Base-by-base conservation (phyloP, 176 grass and related monocot genomes). In the Poa annua region DNA sequence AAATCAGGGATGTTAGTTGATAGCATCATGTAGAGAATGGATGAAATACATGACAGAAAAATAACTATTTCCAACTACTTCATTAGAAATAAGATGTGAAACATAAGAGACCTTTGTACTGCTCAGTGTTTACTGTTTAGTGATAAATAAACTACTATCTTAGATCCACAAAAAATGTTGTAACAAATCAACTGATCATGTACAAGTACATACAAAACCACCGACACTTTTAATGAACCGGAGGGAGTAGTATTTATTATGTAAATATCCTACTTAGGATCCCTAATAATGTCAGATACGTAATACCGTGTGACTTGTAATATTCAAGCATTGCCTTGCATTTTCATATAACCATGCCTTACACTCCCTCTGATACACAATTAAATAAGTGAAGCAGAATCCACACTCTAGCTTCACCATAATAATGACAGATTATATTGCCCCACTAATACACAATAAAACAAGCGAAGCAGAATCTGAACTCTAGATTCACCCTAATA, bases 1-100 rank as follows among this genome's bases (percentile, higher is more conserved):
- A 82, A 75, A 71, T 9, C n/a, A 53, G 38, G 42, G 4, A n/a
- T 85, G 62, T 91, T 86, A 76, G 47, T 82, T 67, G 39, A 24
- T 61, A 0, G 48, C 56, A 25, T n/a, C 73, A 19, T 79, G 72
- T 47, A 56, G 16, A 52, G 71, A 74, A 35, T 61, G 5, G 24
- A 81, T 78, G 1, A 10, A 78, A 72, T n/a, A 2, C 11, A 45
- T 45, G 1, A 45, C 44, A 11, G 44, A 32, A 75, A 75, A 33
- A 78, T 34, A 75, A 13, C 33, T 14, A 15, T 35, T 66, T 73
- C 14, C 47, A 73, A 66, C 25, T 41, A 81, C 3, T 15, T 47
- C 17, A 13, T 34, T 32, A 2, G 47, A 41, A 51, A 60, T 1
- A 44, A 35, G 1, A 12, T 68, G 8, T 6, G 33, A 22, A 36